Evolutionary conservation across 73 alveolate species (phyloP).

Genomic region (Paramecium pentaurelia): DNA sequence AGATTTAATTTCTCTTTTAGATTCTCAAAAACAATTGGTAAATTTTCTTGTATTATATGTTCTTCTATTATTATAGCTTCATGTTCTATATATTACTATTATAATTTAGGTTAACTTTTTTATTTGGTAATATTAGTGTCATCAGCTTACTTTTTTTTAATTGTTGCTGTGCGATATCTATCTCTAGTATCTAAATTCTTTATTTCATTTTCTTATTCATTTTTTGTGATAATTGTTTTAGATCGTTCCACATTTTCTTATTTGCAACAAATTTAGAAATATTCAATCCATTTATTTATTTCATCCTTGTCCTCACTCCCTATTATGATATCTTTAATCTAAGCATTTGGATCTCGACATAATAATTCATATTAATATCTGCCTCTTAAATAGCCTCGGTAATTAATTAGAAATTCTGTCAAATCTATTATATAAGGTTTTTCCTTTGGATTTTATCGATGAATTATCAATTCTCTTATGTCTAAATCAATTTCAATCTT

Average conservation of each 20-base stretch:
- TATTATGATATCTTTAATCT: background rate
- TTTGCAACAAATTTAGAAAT: background rate
- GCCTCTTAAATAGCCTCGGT: background rate
- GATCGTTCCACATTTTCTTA: background rate
- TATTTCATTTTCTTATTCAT: background rate
- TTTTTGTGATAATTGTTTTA: background rate
- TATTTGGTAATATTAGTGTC: background rate
- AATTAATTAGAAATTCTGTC: background rate
- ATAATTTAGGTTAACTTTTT: background rate
- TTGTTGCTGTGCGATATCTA: background rate
- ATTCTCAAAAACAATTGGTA: background rate
- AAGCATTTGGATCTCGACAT: background rate
- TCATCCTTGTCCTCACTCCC: constrained; percentile 34
- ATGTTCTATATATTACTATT: background rate
- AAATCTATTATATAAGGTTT: background rate
- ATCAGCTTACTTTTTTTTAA: background rate
- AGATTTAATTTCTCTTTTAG: background rate
- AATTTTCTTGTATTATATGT: background rate
- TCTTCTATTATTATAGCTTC: background rate
- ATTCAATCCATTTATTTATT: background rate
- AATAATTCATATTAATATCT: constrained; percentile 1
- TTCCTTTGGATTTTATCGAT: background rate
- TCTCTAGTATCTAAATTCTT: background rate
- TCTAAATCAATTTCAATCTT: constrained; percentile 12
- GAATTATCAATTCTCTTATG: background rate